phyloP scores from a whole-genome alignment of 176 grass and related monocot genomes.

The Oryza glaberrima region DNA sequence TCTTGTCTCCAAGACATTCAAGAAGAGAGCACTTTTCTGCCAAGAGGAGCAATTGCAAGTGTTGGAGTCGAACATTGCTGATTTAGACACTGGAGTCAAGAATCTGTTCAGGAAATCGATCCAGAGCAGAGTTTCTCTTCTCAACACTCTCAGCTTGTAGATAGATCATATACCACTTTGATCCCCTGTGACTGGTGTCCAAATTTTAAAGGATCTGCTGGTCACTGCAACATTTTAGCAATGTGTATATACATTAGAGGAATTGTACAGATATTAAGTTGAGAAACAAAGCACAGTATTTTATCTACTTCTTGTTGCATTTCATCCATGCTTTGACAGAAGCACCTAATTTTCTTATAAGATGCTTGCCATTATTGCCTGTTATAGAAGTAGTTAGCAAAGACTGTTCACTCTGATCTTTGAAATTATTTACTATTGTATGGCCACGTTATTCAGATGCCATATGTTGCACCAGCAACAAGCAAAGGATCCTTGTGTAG shows the following conservation, averaged over 20 bases:
- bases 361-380: not conserved
- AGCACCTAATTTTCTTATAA: not conserved
- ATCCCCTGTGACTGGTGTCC: not conserved
- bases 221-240: not conserved
- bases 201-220: not conserved
- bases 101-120: constrained; percentile 44
- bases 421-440: not conserved
- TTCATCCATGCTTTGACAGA: constrained; percentile 1
- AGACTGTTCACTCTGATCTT: not conserved
- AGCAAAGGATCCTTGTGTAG: constrained; percentile 7
- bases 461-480: constrained; percentile 18
- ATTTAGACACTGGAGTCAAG: constrained; percentile 24
- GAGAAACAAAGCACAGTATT: not conserved
- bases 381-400: not conserved
- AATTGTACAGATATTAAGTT: not conserved
- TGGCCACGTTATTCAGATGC: constrained; percentile 5
- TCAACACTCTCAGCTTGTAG: constrained; percentile 31
- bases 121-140: constrained; percentile 44
- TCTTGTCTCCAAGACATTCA: constrained; percentile 21
- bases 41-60: not conserved
- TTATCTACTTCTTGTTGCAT: not conserved
- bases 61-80: constrained; percentile 23
- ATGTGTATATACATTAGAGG: not conserved
- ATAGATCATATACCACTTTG: not conserved
- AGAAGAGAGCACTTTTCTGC: constrained; percentile 13